Evolutionary conservation across 2,329 filamentous ascomycete genomes (phyloP).

Genomic region (Beauveria medogensis): DNA sequence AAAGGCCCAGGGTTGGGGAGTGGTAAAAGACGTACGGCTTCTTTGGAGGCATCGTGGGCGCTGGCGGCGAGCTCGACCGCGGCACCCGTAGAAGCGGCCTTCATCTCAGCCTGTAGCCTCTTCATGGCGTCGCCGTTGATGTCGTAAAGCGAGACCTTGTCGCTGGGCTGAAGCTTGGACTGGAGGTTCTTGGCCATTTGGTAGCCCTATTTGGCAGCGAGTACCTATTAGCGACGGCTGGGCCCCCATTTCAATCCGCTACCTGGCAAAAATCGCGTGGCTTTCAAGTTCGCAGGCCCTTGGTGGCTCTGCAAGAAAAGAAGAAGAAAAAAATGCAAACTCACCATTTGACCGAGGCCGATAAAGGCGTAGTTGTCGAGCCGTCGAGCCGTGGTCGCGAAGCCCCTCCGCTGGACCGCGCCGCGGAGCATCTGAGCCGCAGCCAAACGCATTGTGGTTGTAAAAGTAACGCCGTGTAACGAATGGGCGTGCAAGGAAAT

Average conservation of each 20-base stretch:
- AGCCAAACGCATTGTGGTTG: conserved; percentile 9
- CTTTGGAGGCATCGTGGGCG: conserved; percentile 40
- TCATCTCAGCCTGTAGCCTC: conserved; percentile 40
- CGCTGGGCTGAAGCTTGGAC: conserved; percentile 42
- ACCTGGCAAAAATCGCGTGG: too few species aligned
- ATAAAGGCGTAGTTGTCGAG: conserved; percentile 51
- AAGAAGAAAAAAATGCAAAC: conserved; percentile 12
- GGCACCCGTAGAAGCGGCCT: conserved; percentile 36
- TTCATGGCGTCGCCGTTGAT: conserved; percentile 43
- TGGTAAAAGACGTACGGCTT: conserved; percentile 38
- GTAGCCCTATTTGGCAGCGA: conserved; percentile 37
- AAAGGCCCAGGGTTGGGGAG: not conserved
- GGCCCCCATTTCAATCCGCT: too few species aligned
- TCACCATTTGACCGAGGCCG: conserved; percentile 54
- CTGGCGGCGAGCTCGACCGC: conserved; percentile 35
- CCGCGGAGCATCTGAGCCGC: conserved; percentile 8
- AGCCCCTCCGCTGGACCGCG: conserved; percentile 36
- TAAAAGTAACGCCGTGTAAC: too few species aligned
- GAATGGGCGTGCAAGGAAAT: not conserved
- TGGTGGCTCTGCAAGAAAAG: too few species aligned
- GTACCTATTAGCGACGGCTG: conserved; percentile 5
- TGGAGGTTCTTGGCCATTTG: conserved; percentile 58
- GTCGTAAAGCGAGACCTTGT: conserved; percentile 47
- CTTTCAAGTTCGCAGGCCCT: too few species aligned
- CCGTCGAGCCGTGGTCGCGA: conserved; percentile 39